These are phyloP conservation scores for Pythium myriotylum DNA, from an alignment of 352 stramenopile genomes.

Conservation along the genomic window DNA sequence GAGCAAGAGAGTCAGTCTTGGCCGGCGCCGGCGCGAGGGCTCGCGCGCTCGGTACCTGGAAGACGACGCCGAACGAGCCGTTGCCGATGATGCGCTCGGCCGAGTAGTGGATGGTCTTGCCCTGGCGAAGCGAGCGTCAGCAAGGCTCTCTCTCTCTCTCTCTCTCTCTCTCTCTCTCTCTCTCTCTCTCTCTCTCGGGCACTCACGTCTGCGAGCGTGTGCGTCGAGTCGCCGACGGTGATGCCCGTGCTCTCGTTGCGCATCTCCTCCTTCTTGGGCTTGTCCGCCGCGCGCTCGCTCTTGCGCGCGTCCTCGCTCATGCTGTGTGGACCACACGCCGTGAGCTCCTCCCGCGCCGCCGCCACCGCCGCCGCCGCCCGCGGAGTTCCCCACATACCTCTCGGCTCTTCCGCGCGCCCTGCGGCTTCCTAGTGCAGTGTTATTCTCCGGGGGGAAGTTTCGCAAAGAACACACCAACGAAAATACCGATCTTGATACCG, in stretches of 20 bases:
- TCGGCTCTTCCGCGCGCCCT: too few relatives aligned
- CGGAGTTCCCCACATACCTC: too few relatives aligned
- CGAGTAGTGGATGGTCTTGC: constrained; percentile 94
- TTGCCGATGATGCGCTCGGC: constrained; percentile 99
- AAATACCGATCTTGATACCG: constrained; percentile 23
- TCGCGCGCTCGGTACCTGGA: constrained; percentile 65
- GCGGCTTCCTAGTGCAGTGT: too few relatives aligned
- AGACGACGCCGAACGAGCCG: constrained; percentile 99
- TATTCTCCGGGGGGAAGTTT: constrained; percentile 21
- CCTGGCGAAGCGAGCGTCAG: constrained; percentile 32
- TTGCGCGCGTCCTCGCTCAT: constrained; percentile 28
- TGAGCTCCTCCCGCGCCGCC: background rate
- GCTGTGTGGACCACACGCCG: background rate
- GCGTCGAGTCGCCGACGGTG: constrained; percentile 75
- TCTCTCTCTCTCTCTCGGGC: too few relatives aligned
- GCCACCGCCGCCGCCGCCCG: too few relatives aligned
- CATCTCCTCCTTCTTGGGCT: constrained; percentile 79
- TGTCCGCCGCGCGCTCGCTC: constrained; percentile 25
- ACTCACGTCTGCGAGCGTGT: constrained; percentile 82
- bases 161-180: too few relatives aligned
- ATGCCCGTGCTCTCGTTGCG: constrained; percentile 86
- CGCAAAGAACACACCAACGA: constrained; percentile 16
- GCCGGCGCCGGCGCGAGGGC: too few relatives aligned
- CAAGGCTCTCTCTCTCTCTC: too few relatives aligned
- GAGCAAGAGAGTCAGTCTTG: too few relatives aligned